phyloP scores from a whole-genome alignment of 2,329 filamentous ascomycete genomes.

The Colletotrichum sp. region DNA sequence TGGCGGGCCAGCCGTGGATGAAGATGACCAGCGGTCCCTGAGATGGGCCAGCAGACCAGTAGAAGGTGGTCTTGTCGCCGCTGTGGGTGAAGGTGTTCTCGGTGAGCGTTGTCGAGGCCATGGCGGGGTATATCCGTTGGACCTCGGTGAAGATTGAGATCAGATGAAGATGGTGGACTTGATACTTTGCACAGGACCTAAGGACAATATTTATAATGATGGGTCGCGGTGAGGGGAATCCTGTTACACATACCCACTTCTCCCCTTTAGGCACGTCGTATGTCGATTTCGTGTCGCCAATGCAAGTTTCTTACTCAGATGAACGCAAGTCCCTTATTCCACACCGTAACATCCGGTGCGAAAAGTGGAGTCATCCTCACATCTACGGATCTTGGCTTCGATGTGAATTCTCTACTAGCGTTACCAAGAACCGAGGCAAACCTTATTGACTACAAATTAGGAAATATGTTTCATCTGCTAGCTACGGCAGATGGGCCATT shows the following conservation, averaged over 20 bases:
- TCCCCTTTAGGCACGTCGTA: background rate
- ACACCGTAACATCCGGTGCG: background rate
- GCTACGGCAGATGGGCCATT: background rate
- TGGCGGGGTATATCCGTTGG: background rate
- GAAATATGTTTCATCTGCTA: background rate
- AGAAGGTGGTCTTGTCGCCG: slow-evolving; percentile 31
- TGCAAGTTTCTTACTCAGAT: background rate
- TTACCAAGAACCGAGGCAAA: background rate
- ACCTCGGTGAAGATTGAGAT: background rate
- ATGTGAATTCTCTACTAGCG: background rate
- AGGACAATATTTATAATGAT: background rate
- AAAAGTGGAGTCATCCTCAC: background rate
- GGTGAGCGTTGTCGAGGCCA: background rate
- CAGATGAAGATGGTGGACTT: background rate
- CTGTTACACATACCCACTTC: background rate
- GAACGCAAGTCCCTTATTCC: background rate
- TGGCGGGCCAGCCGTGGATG: slow-evolving; percentile 42
- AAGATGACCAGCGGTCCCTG: slow-evolving; percentile 34
- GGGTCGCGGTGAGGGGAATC: background rate
- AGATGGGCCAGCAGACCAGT: slow-evolving; percentile 30
- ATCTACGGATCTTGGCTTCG: background rate
- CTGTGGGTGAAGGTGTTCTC: slow-evolving; percentile 19
- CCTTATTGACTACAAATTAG: background rate
- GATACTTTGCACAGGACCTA: background rate
- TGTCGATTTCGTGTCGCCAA: background rate